Evolutionary conservation across 2,329 filamentous ascomycete genomes (phyloP).

Genomic region (Blumeria graminis): DNA sequence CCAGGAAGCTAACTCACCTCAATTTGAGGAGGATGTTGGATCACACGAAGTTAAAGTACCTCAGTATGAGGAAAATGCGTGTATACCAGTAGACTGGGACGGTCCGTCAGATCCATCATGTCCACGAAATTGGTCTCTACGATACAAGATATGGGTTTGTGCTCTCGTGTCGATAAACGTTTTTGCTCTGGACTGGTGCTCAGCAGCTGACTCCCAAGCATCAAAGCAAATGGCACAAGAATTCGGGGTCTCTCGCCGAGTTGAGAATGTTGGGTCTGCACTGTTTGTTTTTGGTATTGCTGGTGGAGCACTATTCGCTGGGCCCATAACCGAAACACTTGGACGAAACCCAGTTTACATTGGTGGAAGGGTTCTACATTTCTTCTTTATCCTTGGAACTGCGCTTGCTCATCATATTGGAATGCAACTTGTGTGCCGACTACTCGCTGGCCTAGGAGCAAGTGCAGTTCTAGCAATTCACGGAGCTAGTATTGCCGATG

Average conservation of each 20-base stretch:
- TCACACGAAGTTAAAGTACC: neutral
- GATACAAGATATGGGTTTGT: slow-evolving; percentile 1
- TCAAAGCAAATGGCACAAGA: slow-evolving; percentile 20
- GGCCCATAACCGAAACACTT: slow-evolving; percentile 18
- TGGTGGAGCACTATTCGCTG: slow-evolving; percentile 17
- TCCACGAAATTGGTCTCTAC: slow-evolving; percentile 1
- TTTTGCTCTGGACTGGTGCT: slow-evolving; percentile 1
- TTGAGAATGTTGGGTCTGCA: slow-evolving; percentile 24
- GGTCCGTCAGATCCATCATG: neutral
- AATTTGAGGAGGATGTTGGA: neutral
- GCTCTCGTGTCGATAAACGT: slow-evolving; percentile 1
- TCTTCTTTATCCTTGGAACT: slow-evolving; percentile 22
- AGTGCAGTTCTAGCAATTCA: slow-evolving; percentile 25
- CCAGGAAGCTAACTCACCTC: too few relatives aligned
- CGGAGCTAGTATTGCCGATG: slow-evolving; percentile 35
- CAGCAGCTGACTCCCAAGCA: slow-evolving; percentile 24
- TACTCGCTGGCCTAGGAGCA: slow-evolving; percentile 27
- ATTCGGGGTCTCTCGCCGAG: slow-evolving; percentile 24
- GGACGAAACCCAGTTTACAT: slow-evolving; percentile 20
- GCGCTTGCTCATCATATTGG: slow-evolving; percentile 27
- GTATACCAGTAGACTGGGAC: neutral
- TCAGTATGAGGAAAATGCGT: neutral
- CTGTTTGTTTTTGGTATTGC: slow-evolving; percentile 17
- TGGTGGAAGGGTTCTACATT: slow-evolving; percentile 18
- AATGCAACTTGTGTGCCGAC: slow-evolving; percentile 29